Conservation (phyloP, 1,139 yeast species). For the Hansenula lynferdii region DNA sequence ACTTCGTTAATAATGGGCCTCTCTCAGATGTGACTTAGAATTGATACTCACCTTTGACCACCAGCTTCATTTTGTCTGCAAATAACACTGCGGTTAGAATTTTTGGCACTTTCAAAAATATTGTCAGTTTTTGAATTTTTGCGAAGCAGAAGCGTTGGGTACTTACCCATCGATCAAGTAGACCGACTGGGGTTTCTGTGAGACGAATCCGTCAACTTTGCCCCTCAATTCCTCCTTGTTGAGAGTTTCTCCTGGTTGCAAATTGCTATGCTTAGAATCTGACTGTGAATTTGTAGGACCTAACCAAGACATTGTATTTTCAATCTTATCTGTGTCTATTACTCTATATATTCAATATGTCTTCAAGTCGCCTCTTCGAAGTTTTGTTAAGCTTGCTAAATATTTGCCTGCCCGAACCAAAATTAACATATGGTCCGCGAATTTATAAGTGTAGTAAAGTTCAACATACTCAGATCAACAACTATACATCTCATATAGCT, state of each 20-base stretch:
- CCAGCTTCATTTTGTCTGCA: constrained; percentile 21
- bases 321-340: too few relatives aligned
- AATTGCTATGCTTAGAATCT: background rate
- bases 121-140: background rate
- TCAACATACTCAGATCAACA: too few relatives aligned
- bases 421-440: too few relatives aligned
- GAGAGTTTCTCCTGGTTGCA: background rate
- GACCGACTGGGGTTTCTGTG: constrained; percentile 10
- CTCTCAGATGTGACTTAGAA: too few relatives aligned
- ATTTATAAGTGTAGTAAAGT: too few relatives aligned
- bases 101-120: constrained; percentile 6
- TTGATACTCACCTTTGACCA: constrained; percentile 20
- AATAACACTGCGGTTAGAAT: constrained; percentile 14
- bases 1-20: background rate
- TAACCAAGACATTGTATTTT: background rate
- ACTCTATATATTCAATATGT: too few relatives aligned
- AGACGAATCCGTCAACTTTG: constrained; percentile 13
- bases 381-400: too few relatives aligned
- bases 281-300: background rate
- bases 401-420: too few relatives aligned
- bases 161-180: constrained; percentile 22
- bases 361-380: too few relatives aligned
- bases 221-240: constrained; percentile 1
- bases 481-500: too few relatives aligned
- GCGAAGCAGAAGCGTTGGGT: background rate